Conservation (phyloP, 1,284 basidiomycete genomes). For the Cystobasidium slooffiae region DNA sequence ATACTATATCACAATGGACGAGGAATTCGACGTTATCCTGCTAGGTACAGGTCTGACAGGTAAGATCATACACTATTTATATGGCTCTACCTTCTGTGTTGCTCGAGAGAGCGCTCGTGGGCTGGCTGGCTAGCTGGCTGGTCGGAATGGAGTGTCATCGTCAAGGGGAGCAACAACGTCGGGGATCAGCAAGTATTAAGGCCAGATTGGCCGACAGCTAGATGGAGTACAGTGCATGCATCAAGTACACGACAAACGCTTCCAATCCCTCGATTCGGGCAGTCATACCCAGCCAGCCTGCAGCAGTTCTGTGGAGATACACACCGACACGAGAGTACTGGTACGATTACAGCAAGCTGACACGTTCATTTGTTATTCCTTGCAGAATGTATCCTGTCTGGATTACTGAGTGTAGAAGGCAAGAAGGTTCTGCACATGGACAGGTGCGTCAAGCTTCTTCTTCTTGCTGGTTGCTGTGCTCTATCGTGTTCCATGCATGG, state of each 20-base stretch:
- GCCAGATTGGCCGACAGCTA: not conserved
- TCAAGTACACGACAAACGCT: too few relatives aligned
- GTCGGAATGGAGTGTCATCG: slow-evolving; percentile 3
- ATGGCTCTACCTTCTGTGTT: not conserved
- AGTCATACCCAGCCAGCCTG: not conserved
- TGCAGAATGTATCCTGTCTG: slow-evolving; percentile 91
- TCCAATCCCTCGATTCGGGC: too few relatives aligned
- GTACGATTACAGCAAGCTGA: not conserved
- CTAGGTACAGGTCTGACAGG: slow-evolving; percentile 45
- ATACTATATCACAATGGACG: slow-evolving; percentile 29
- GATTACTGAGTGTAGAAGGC: slow-evolving; percentile 94
- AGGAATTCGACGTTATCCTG: slow-evolving; percentile 44
- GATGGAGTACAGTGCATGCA: not conserved
- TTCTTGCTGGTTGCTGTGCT: not conserved
- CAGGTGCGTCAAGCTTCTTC: slow-evolving; percentile 54
- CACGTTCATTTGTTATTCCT: not conserved
- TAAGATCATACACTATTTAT: not conserved
- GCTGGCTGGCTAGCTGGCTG: slow-evolving; percentile 10
- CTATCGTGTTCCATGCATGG: not conserved
- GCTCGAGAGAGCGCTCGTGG: not conserved
- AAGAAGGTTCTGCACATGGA: slow-evolving; percentile 99
- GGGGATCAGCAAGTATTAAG: too few relatives aligned
- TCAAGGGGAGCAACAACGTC: not conserved
- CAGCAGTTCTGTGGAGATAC: not conserved
- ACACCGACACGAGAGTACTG: slow-evolving; percentile 13